These are phyloP conservation scores for Syzygium malaccense DNA, from an alignment of 441 rosid species.

Conservation along the genomic window DNA sequence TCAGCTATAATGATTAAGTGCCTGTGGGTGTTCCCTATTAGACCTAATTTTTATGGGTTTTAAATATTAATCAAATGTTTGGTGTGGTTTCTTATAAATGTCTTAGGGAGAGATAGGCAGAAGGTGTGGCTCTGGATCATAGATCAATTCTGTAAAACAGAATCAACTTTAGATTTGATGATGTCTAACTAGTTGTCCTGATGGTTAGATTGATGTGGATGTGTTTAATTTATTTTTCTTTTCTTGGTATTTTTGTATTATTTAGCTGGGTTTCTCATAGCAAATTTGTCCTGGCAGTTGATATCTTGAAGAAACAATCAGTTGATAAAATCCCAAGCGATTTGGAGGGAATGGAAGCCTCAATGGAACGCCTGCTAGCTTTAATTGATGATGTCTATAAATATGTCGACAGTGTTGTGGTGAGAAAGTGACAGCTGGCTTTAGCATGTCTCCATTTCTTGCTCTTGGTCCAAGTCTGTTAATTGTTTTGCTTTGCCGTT, in stretches of 20 bases:
- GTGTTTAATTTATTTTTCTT: not conserved
- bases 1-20: not conserved
- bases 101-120: not conserved
- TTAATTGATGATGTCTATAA: slow-evolving; percentile 65
- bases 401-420: slow-evolving; percentile 84
- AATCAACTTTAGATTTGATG: not conserved
- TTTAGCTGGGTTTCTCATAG: not conserved
- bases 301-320: slow-evolving; percentile 55
- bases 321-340: slow-evolving; percentile 84
- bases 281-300: slow-evolving; percentile 29
- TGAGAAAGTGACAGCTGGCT: slow-evolving; percentile 10
- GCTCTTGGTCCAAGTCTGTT: not conserved
- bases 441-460: not conserved
- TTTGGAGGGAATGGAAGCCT: slow-evolving; percentile 94
- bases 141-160: not conserved
- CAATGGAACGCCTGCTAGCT: slow-evolving; percentile 64
- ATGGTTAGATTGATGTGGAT: not conserved
- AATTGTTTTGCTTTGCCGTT: not conserved
- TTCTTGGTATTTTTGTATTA: not conserved
- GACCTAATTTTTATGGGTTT: not conserved
- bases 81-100: not conserved
- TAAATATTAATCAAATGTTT: not conserved
- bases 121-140: not conserved
- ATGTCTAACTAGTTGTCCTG: not conserved
- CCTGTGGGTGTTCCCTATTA: not conserved